A percentile compares a stretch with the other conserved stretches of the same genome.
phyloP scores from a whole-genome alignment of 129 eudicot species.

The Pseudognaphalium luteoalbum region DNA sequence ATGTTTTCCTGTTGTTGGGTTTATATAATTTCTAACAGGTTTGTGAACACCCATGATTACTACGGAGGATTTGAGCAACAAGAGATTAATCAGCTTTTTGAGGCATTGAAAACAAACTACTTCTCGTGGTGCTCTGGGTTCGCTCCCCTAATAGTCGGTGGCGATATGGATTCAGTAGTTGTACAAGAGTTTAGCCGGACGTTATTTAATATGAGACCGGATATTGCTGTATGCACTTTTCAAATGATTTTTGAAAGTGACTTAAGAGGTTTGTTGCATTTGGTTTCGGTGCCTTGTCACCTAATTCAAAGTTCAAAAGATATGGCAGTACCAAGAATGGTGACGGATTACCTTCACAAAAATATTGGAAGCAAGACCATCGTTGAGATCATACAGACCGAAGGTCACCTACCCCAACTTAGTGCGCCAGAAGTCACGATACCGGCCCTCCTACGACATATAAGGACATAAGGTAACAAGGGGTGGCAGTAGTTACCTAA shows the following conservation, averaged over 20 bases:
- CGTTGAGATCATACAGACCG: slow-evolving; percentile 33
- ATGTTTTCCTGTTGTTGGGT: not conserved
- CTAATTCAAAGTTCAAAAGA: slow-evolving; percentile 46
- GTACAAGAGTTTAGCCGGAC: slow-evolving; percentile 51
- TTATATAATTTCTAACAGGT: slow-evolving; percentile 23
- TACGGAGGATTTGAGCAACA: slow-evolving; percentile 56
- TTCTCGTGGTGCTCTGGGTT: slow-evolving; percentile 50
- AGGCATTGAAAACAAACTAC: slow-evolving; percentile 49
- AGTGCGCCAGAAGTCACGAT: slow-evolving; percentile 24
- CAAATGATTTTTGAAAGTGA: slow-evolving; percentile 42
- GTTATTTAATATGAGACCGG: slow-evolving; percentile 56
- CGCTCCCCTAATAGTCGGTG: slow-evolving; percentile 56
- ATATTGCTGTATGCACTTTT: slow-evolving; percentile 38
- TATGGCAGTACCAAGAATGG: slow-evolving; percentile 39
- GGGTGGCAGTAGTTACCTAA: not conserved
- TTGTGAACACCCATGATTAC: slow-evolving; percentile 43
- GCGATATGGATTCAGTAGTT: slow-evolving; percentile 42
- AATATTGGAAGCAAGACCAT: slow-evolving; percentile 36
- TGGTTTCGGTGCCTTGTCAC: slow-evolving; percentile 35
- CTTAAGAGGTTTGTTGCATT: slow-evolving; percentile 35
- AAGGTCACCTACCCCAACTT: slow-evolving; percentile 51
- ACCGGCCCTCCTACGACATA: slow-evolving; percentile 9
- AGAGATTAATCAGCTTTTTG: slow-evolving; percentile 35
- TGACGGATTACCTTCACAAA: slow-evolving; percentile 30
- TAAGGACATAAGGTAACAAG: not conserved